These are phyloP conservation scores for Aspergillus pseudoterreus DNA, from an alignment of 2,329 filamentous ascomycete species.

Conservation along the genomic window DNA sequence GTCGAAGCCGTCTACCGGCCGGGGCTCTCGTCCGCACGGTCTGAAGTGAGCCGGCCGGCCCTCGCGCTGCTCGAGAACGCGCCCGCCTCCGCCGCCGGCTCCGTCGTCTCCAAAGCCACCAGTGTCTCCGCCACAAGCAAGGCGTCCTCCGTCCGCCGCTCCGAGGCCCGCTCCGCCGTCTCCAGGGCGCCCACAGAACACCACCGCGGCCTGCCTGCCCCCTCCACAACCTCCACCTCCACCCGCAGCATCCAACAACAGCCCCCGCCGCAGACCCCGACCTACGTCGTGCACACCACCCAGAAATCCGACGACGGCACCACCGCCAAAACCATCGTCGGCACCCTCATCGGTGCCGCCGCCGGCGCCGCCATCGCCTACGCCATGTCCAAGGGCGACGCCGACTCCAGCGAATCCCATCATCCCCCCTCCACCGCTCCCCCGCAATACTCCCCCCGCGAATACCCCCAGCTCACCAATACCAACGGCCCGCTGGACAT, in stretches of 20 bases:
- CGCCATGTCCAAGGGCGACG: constrained; percentile 63
- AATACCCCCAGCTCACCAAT: constrained; percentile 19
- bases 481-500: constrained; percentile 13
- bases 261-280: constrained; percentile 3
- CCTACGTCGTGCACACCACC: constrained; percentile 23
- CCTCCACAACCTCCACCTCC: too few species aligned
- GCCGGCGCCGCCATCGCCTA: constrained; percentile 75
- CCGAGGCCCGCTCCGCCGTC: constrained; percentile 26
- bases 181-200: constrained; percentile 26
- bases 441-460: constrained; percentile 22
- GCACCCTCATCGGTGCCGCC: constrained; percentile 73
- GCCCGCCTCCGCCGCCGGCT: constrained; percentile 14
- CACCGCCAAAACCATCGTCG: constrained; percentile 62
- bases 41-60: constrained; percentile 28
- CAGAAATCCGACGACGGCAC: constrained; percentile 38
- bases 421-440: constrained; percentile 13
- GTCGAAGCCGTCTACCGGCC: constrained; percentile 69
- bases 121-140: constrained; percentile 25
- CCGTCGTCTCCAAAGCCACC: constrained; percentile 34
- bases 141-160: constrained; percentile 23
- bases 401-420: constrained; percentile 18
- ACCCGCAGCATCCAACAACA: constrained; percentile 16
- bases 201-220: constrained; percentile 10
- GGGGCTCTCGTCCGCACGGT: constrained; percentile 21
- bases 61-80: constrained; percentile 33